A percentile compares a stretch with the other conserved stretches of the same genome.
Evolutionary conservation across 352 stramenopile genomes (phyloP).

Genomic region (Globisporangium rhizosaccharum): DNA sequence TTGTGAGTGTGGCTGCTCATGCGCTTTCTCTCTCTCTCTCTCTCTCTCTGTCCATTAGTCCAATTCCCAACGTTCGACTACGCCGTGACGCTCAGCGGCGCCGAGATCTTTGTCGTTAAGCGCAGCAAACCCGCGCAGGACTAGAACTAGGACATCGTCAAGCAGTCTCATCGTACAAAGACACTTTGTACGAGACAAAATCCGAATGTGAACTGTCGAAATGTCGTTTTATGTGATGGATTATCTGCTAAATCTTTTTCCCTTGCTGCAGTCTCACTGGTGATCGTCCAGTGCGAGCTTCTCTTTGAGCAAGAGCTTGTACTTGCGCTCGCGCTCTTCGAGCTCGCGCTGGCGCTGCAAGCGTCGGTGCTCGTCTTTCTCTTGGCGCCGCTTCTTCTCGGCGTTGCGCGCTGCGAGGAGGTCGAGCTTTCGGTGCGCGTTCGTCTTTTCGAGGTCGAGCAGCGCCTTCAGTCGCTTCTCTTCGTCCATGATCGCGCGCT

Average conservation of each 20-base stretch:
- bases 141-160: not conserved
- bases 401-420: constrained; percentile 86
- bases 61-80: constrained; percentile 64
- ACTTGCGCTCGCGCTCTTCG: constrained; percentile 50
- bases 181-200: constrained; percentile 1
- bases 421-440: constrained; percentile 89
- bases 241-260: not conserved
- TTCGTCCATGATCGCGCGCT: constrained; percentile 93
- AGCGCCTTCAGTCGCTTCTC: constrained; percentile 91
- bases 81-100: constrained; percentile 53
- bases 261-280: constrained; percentile 1
- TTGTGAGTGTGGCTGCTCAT: not conserved
- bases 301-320: constrained; percentile 74
- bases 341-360: constrained; percentile 60
- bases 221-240: constrained; percentile 1
- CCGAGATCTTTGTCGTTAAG: constrained; percentile 78
- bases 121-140: constrained; percentile 21
- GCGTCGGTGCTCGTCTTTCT: constrained; percentile 84
- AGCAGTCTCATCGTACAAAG: not conserved
- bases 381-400: constrained; percentile 87
- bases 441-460: constrained; percentile 92
- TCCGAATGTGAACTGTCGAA: not conserved
- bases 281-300: constrained; percentile 65
- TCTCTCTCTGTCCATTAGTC: constrained; percentile 27
- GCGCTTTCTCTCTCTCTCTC: not conserved